These are phyloP conservation scores for Xylaria cubensis DNA, from an alignment of 495 filamentous ascomycete genomes.

Conservation along the genomic window DNA sequence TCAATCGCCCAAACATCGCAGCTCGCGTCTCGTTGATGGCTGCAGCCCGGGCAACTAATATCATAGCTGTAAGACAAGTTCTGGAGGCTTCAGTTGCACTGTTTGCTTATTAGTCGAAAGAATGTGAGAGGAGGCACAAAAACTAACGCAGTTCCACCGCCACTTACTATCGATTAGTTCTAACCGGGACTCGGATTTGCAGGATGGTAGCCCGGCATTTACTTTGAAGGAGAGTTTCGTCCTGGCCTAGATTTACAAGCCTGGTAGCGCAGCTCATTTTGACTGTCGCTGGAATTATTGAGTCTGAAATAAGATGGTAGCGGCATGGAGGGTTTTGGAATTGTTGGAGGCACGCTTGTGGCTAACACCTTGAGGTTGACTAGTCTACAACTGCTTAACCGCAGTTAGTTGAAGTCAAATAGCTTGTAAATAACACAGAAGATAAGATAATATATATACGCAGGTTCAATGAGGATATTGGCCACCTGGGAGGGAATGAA, in stretches of 20 bases:
- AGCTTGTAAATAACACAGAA: not conserved
- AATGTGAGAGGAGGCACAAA: not conserved
- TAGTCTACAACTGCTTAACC: not conserved
- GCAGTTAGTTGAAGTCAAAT: not conserved
- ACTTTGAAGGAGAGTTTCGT: no score
- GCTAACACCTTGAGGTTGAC: not conserved
- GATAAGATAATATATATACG: not conserved
- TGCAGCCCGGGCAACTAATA: not conserved
- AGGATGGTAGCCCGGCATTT: no score
- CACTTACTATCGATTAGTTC: no score
- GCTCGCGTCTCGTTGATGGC: not conserved
- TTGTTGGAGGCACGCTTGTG: not conserved
- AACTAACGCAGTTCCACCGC: constrained; percentile 23
- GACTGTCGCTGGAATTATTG: no score
- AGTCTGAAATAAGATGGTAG: no score
- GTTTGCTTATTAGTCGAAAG: constrained; percentile 5
- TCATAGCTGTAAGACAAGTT: constrained; percentile 4
- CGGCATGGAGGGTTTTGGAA: not conserved
- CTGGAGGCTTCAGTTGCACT: not conserved
- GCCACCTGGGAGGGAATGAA: not conserved
- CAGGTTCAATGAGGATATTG: not conserved
- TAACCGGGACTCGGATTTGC: no score
- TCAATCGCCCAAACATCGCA: not conserved
- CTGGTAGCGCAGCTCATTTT: no score
- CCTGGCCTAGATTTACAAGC: no score